Evolutionary conservation across 176 grass and related monocot species (phyloP).

Genomic region (Zea mays): Zm-B73-REFERENCE-NAM-5.0 NC_050103.1:173984001-173984500

Average conservation of each 20-base stretch:
- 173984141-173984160: constrained; percentile 76
- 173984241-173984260: constrained; percentile 85
- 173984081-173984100: constrained; percentile 69
- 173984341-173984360: no score
- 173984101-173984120: constrained; percentile 79
- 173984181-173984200: constrained; percentile 56
- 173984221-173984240: constrained; percentile 49
- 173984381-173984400: background rate
- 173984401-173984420: constrained; percentile 16
- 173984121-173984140: constrained; percentile 84
- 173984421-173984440: constrained; percentile 40
- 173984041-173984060: constrained; percentile 61
- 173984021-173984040: constrained; percentile 73
- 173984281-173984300: constrained; percentile 95
- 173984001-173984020: constrained; percentile 72
- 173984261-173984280: constrained; percentile 98
- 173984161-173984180: constrained; percentile 33
- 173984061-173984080: constrained; percentile 68
- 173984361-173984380: background rate
- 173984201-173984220: constrained; percentile 34
- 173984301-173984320: no score
- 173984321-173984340: no score
- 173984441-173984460: constrained; percentile 82
- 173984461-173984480: constrained; percentile 96
- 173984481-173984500: constrained; percentile 95